These are phyloP conservation scores for Erodium texanum DNA, from an alignment of 441 rosid genomes.

Conservation along the genomic window DNA sequence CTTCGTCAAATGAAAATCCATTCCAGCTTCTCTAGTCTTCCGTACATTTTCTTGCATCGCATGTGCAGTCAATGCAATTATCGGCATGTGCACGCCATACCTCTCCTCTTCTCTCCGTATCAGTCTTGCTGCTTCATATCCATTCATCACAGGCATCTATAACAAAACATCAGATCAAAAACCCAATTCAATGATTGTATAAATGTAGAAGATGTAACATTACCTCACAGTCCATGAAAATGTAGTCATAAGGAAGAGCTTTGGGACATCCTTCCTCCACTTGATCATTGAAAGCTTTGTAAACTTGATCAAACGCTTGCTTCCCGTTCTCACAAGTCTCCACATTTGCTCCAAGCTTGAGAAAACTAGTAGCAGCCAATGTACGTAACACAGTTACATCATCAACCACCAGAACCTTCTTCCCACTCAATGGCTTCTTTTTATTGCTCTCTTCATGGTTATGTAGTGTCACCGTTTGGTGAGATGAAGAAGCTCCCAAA, in stretches of 20 bases:
- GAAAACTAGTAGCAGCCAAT: conserved; percentile 15
- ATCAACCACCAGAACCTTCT: conserved; percentile 36
- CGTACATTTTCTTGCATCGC: conserved; percentile 23
- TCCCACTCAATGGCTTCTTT: conserved; percentile 31
- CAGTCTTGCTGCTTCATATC: conserved; percentile 40
- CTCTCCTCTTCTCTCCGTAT: conserved; percentile 37
- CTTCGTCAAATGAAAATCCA: conserved; percentile 46
- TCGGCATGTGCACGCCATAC: conserved; percentile 28
- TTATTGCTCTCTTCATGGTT: background rate
- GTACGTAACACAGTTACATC: conserved; percentile 20
- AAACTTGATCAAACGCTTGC: conserved; percentile 29
- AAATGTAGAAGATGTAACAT: background rate
- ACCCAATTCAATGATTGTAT: too few relatives aligned
- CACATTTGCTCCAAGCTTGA: conserved; percentile 35
- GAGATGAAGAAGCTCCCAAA: background rate
- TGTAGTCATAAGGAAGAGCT: conserved; percentile 27
- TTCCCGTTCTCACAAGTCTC: conserved; percentile 35
- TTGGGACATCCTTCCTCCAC: conserved; percentile 10
- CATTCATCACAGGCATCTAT: conserved; percentile 52
- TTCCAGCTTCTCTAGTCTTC: conserved; percentile 35
- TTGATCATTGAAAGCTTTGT: conserved; percentile 21
- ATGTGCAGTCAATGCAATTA: conserved; percentile 43
- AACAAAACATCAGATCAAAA: background rate
- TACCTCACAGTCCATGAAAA: conserved; percentile 62
- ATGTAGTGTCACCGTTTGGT: background rate